phyloP scores from a whole-genome alignment of 345 rosid genomes.

The Litchi chinensis region DNA sequence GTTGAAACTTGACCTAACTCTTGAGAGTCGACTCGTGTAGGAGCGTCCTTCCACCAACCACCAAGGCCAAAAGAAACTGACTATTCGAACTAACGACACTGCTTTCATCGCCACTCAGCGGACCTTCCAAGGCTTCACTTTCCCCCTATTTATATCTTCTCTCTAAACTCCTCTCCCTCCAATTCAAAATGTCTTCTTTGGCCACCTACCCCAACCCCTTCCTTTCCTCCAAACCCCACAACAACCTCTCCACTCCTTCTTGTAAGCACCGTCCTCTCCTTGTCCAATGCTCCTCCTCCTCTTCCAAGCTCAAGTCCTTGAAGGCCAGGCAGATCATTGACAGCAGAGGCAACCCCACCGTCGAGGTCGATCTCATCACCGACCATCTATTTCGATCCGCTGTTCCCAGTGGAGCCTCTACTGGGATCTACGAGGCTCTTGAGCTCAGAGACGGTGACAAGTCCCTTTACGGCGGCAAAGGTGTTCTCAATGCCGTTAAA shows the following conservation, averaged over 20 bases:
- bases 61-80: not conserved
- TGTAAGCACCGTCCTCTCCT: constrained; percentile 39
- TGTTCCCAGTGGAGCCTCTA: constrained; percentile 98
- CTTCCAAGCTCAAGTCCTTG: constrained; percentile 64
- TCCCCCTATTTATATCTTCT: not conserved
- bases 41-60: constrained; percentile 17
- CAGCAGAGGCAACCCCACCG: constrained; percentile 97
- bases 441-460: constrained; percentile 95
- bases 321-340: constrained; percentile 98
- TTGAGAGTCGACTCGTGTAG: not conserved
- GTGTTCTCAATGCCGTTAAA: constrained; percentile 74
- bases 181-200: constrained; percentile 57
- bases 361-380: constrained; percentile 92
- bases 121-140: constrained; percentile 26
- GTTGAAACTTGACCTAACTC: not conserved
- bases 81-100: not conserved
- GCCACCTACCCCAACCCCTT: constrained; percentile 38
- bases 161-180: constrained; percentile 18
- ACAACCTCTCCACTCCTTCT: constrained; percentile 19
- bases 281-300: constrained; percentile 53
- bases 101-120: constrained; percentile 43
- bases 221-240: constrained; percentile 32
- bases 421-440: constrained; percentile 94
- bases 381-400: constrained; percentile 84
- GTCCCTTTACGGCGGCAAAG: constrained; percentile 87